Evolutionary conservation across 2,329 filamentous ascomycete genomes (phyloP).

Genomic region (Monilinia laxa): DNA sequence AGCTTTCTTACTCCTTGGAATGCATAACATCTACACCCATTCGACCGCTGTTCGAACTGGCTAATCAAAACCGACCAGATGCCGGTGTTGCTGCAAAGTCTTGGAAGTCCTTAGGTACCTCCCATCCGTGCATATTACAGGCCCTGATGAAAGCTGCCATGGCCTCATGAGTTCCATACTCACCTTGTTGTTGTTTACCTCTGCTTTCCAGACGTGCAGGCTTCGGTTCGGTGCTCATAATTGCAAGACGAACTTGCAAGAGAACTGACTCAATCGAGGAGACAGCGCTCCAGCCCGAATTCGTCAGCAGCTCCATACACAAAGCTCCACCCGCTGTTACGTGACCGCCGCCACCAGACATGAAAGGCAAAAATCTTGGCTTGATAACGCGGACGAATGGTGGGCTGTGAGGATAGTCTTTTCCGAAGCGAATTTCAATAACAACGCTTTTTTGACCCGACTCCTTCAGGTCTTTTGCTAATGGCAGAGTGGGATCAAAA

Average conservation of each 20-base stretch:
- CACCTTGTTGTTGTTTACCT: constrained; percentile 32
- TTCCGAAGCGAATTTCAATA: constrained; percentile 77
- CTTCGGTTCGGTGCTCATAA: constrained; percentile 64
- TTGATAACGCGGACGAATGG: constrained; percentile 83
- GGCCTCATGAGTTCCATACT: constrained; percentile 71
- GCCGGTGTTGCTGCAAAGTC: constrained; percentile 27
- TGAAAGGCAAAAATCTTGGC: constrained; percentile 74
- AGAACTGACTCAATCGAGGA: constrained; percentile 76
- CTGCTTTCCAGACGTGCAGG: constrained; percentile 65
- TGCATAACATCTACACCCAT: not conserved
- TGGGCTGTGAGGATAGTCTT: constrained; percentile 72
- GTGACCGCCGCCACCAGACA: constrained; percentile 75
- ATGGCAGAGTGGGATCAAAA: constrained; percentile 66
- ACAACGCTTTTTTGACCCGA: constrained; percentile 66
- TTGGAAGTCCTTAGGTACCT: constrained; percentile 61
- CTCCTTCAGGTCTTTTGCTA: constrained; percentile 72
- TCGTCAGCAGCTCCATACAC: constrained; percentile 81
- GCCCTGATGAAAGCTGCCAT: constrained; percentile 70
- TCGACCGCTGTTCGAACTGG: not conserved
- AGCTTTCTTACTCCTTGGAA: not conserved
- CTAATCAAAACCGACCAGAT: not conserved
- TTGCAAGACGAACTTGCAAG: constrained; percentile 75
- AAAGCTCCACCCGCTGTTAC: constrained; percentile 82
- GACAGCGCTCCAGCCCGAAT: constrained; percentile 75
- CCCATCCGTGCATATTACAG: constrained; percentile 70